Percentiles rank a stretch among this genome's conserved stretches.
Conservation (phyloP, 2,329 filamentous ascomycete species). For the Hymenoscyphus occultus region DNA sequence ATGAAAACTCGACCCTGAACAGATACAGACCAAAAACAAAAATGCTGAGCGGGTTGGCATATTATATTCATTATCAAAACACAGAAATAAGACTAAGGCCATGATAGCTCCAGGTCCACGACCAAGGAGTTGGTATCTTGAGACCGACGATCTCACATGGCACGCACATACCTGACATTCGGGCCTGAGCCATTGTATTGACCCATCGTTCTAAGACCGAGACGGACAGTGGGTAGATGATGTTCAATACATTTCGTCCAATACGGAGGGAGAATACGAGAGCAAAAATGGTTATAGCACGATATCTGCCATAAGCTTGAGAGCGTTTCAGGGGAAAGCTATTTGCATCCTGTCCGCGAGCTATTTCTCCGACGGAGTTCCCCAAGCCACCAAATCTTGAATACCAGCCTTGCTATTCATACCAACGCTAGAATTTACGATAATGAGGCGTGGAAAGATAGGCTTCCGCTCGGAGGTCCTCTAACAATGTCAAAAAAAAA, state of each 20-base stretch:
- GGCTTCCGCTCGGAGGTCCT: background rate
- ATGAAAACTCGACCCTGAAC: background rate
- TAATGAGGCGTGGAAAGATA: background rate
- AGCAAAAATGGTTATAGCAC: constrained; percentile 2
- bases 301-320: background rate
- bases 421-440: background rate
- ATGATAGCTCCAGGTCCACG: background rate
- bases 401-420: background rate
- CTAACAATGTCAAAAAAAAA: background rate
- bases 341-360: constrained; percentile 11
- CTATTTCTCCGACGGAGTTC: constrained; percentile 23
- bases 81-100: background rate
- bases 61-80: constrained; percentile 10
- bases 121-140: constrained; percentile 6
- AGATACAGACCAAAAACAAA: background rate
- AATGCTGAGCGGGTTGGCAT: constrained; percentile 1
- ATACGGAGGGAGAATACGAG: constrained; percentile 6
- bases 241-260: constrained; percentile 1
- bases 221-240: constrained; percentile 10
- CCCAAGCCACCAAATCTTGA: constrained; percentile 10
- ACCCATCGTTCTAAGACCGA: constrained; percentile 11
- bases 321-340: constrained; percentile 8
- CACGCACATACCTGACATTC: constrained; percentile 9
- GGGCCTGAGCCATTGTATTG: constrained; percentile 4
- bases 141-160: constrained; percentile 9